Evolutionary conservation across 306 rosid genomes (phyloP).

Genomic region (Malus sieversii): DNA sequence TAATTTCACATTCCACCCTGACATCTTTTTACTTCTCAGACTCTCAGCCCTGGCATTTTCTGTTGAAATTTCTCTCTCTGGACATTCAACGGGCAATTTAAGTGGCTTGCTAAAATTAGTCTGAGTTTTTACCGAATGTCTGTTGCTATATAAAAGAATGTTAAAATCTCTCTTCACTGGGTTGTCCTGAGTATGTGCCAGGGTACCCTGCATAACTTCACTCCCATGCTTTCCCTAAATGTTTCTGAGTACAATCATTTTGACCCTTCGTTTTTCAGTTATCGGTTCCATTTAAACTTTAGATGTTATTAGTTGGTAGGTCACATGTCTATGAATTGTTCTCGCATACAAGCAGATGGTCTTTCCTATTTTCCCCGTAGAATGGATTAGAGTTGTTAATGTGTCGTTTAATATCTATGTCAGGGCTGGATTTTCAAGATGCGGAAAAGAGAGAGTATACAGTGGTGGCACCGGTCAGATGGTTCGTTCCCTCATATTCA

Average conservation of each 20-base stretch:
- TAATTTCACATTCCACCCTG: neutral
- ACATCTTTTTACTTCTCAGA: neutral
- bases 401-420: conserved; percentile 6
- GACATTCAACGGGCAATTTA: neutral
- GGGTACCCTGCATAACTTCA: neutral
- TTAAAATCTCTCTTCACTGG: neutral
- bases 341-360: neutral
- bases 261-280: neutral
- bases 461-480: conserved; percentile 89
- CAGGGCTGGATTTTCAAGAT: conserved; percentile 85
- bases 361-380: neutral
- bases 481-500: conserved; percentile 74
- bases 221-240: neutral
- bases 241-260: neutral
- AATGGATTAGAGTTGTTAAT: neutral
- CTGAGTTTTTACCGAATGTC: neutral
- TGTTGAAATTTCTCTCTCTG: neutral
- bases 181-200: neutral
- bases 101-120: neutral
- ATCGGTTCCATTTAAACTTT: neutral
- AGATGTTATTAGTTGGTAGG: neutral
- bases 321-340: neutral
- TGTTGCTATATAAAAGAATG: neutral
- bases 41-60: neutral
- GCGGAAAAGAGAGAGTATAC: conserved; percentile 93